Evolutionary conservation across 768 basidiomycete genomes (phyloP).

Genomic region (Lactarius akahatsu): DNA sequence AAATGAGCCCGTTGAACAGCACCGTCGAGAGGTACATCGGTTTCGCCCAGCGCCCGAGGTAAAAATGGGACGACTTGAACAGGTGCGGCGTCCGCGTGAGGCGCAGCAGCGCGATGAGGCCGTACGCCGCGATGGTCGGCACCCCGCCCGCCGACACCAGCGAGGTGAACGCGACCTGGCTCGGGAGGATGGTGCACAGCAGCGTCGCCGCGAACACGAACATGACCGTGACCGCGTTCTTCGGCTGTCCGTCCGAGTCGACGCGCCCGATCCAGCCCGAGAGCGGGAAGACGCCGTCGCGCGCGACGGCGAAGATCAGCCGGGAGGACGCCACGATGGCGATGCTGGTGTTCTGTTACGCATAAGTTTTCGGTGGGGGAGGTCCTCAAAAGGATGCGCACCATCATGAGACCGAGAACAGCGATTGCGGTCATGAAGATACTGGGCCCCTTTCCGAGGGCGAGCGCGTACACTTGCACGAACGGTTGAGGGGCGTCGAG

Average conservation of each 20-base stretch:
- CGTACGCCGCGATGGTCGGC: constrained; percentile 88
- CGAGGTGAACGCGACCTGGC: constrained; percentile 89
- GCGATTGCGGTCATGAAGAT: constrained; percentile 89
- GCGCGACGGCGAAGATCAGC: constrained; percentile 89
- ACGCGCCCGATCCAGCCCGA: constrained; percentile 82
- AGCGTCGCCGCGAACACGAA: constrained; percentile 70
- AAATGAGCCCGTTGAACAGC: constrained; percentile 71
- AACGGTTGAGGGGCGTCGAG: constrained; percentile 88
- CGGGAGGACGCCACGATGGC: constrained; percentile 87
- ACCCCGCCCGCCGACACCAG: constrained; percentile 83
- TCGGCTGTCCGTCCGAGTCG: constrained; percentile 68
- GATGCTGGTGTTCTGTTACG: constrained; percentile 73
- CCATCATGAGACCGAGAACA: constrained; percentile 79
- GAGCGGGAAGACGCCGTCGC: constrained; percentile 86
- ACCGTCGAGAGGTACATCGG: constrained; percentile 68
- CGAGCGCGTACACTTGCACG: constrained; percentile 81
- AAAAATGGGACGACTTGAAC: constrained; percentile 74
- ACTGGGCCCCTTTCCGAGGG: constrained; percentile 75
- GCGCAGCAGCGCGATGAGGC: constrained; percentile 72
- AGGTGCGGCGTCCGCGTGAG: constrained; percentile 73
- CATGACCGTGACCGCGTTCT: constrained; percentile 85
- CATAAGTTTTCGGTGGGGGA: background rate
- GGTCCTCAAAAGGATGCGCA: constrained; percentile 38
- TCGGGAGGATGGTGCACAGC: constrained; percentile 87
- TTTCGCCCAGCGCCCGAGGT: constrained; percentile 61